Conservation (phyloP, 176 grass and related monocot genomes). For the Rhynchospora tenuis region DNA sequence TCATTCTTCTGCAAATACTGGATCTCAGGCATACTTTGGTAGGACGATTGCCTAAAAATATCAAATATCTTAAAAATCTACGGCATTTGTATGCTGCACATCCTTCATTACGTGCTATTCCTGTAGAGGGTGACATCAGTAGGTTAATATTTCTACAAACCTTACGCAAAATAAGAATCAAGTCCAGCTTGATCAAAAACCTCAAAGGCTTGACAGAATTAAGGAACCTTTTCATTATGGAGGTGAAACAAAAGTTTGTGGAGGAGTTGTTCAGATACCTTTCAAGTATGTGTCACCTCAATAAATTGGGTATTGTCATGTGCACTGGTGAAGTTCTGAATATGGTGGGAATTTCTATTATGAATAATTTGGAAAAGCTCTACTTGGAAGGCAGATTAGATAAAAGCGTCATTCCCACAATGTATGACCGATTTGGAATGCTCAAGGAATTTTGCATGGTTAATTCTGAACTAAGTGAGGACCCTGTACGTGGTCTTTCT, state of each 20-base stretch:
- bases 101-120: background rate
- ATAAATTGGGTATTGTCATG: background rate
- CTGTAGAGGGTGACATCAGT: background rate
- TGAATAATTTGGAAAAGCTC: background rate
- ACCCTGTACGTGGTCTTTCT: background rate
- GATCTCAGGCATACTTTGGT: background rate
- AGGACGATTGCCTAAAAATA: background rate
- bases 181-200: background rate
- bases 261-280: background rate
- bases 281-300: background rate
- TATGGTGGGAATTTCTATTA: background rate
- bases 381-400: background rate
- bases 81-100: background rate
- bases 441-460: background rate
- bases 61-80: background rate
- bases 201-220: background rate
- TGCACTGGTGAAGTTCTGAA: background rate
- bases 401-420: background rate
- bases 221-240: background rate
- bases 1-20: background rate
- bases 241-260: background rate
- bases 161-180: background rate
- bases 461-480: background rate
- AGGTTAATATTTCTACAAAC: background rate
- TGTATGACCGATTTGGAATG: background rate